These are phyloP conservation scores for Blastobotrys aristatus DNA, from an alignment of 1,139 yeast genomes.

Conservation along the genomic window DNA sequence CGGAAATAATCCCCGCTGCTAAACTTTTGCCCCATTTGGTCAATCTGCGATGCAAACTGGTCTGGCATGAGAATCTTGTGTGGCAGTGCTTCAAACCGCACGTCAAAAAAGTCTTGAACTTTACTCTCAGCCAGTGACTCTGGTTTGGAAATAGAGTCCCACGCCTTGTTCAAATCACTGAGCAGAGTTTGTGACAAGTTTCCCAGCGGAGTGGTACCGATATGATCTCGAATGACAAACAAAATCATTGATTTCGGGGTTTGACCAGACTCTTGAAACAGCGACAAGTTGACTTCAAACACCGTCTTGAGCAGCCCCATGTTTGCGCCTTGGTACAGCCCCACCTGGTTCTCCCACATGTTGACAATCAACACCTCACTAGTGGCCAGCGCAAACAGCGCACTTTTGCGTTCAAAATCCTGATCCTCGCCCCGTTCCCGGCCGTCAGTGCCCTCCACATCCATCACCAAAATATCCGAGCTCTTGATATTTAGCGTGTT, in stretches of 20 bases:
- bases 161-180: conserved; percentile 67
- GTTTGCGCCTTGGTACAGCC: conserved; percentile 94
- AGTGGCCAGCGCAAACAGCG: conserved; percentile 88
- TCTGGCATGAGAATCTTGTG: conserved; percentile 82
- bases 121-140: conserved; percentile 42
- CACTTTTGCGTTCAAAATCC: conserved; percentile 95
- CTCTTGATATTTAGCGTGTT: conserved; percentile 16
- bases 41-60: conserved; percentile 61
- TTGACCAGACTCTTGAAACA: conserved; percentile 49
- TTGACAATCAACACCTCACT: conserved; percentile 87
- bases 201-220: conserved; percentile 79
- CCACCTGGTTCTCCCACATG: conserved; percentile 97
- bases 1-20: conserved; percentile 47
- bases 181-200: conserved; percentile 65
- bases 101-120: conserved; percentile 75
- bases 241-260: conserved; percentile 62
- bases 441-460: conserved; percentile 98
- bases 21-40: conserved; percentile 57
- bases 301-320: conserved; percentile 94
- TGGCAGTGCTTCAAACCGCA: conserved; percentile 74
- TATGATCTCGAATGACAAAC: conserved; percentile 88
- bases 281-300: conserved; percentile 84
- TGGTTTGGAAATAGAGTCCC: conserved; percentile 77
- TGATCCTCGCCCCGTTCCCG: conserved; percentile 98
- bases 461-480: conserved; percentile 63